These are phyloP conservation scores for Leccinum rimulosum DNA, from an alignment of 768 basidiomycete genomes.

Conservation along the genomic window DNA sequence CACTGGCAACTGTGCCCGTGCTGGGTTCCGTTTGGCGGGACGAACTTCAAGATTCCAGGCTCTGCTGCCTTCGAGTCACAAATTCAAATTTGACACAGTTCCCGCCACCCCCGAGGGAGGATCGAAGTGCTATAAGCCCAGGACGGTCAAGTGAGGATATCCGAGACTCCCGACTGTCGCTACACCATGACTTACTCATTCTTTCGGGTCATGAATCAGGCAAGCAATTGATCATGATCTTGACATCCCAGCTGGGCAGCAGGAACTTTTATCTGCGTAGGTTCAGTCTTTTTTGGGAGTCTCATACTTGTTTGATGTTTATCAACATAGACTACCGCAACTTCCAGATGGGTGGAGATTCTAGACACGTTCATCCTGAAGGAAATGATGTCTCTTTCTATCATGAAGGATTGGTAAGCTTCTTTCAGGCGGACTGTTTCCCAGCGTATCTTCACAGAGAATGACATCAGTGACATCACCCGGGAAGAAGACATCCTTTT, in stretches of 20 bases:
- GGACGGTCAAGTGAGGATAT: slow-evolving; percentile 2
- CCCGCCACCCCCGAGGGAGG: slow-evolving; percentile 9
- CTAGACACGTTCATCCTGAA: slow-evolving; percentile 14
- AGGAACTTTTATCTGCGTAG: slow-evolving; percentile 7
- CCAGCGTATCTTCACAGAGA: slow-evolving; percentile 19
- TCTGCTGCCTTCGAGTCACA: not conserved
- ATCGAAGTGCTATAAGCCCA: slow-evolving; percentile 11
- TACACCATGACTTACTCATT: not conserved
- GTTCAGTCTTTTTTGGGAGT: not conserved
- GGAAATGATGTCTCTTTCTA: slow-evolving; percentile 11
- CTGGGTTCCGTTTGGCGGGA: not conserved
- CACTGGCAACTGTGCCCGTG: slow-evolving; percentile 9
- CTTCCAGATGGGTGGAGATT: slow-evolving; percentile 4
- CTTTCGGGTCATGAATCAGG: not conserved
- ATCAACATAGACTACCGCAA: not conserved
- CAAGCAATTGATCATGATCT: not conserved
- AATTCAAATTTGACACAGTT: not conserved
- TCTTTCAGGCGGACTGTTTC: not conserved
- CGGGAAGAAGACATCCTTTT: not conserved
- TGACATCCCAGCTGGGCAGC: slow-evolving; percentile 9
- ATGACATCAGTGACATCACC: not conserved
- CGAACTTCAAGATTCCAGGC: not conserved
- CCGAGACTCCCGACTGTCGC: not conserved
- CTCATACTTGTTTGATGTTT: not conserved
- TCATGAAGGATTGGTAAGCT: slow-evolving; percentile 11